These are phyloP conservation scores for Ascochyta clinopodiicola DNA, from an alignment of 2,329 filamentous ascomycete genomes.

Conservation along the genomic window DNA sequence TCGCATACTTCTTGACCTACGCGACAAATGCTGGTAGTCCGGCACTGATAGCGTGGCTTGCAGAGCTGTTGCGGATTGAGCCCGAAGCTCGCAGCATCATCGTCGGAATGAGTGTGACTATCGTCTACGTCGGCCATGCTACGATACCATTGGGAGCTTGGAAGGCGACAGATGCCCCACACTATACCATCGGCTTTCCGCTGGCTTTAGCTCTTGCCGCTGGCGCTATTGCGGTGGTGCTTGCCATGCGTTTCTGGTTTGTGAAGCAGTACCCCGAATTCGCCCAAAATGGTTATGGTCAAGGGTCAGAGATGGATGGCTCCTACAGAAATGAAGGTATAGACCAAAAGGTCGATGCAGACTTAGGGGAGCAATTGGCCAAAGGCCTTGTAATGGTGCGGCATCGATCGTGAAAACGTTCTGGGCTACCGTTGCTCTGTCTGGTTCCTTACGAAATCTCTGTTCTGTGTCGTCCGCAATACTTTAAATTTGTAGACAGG, in stretches of 20 bases:
- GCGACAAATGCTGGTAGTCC: constrained; percentile 14
- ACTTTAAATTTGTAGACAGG: too few relatives aligned
- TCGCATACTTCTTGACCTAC: constrained; percentile 21
- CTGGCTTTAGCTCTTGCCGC: constrained; percentile 5
- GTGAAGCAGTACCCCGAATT: neutral
- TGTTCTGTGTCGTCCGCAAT: too few relatives aligned
- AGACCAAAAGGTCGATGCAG: too few relatives aligned
- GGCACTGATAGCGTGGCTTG: constrained; percentile 18
- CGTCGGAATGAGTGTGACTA: constrained; percentile 13
- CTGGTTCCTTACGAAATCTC: too few relatives aligned
- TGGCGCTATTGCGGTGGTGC: neutral
- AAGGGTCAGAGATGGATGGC: neutral
- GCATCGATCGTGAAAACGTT: too few relatives aligned
- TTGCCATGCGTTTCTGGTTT: constrained; percentile 15
- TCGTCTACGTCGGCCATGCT: constrained; percentile 16
- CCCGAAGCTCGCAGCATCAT: constrained; percentile 20
- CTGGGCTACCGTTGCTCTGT: too few relatives aligned
- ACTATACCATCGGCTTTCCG: constrained; percentile 9
- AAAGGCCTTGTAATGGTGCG: too few relatives aligned
- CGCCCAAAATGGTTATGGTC: neutral
- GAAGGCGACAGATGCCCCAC: constrained; percentile 8
- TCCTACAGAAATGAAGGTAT: too few relatives aligned
- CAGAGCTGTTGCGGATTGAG: constrained; percentile 15
- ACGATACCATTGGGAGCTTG: constrained; percentile 19
- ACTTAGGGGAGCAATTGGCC: too few relatives aligned